Conservation (phyloP, 108 stramenopile species). For the Skeletonema potamos region DNA sequence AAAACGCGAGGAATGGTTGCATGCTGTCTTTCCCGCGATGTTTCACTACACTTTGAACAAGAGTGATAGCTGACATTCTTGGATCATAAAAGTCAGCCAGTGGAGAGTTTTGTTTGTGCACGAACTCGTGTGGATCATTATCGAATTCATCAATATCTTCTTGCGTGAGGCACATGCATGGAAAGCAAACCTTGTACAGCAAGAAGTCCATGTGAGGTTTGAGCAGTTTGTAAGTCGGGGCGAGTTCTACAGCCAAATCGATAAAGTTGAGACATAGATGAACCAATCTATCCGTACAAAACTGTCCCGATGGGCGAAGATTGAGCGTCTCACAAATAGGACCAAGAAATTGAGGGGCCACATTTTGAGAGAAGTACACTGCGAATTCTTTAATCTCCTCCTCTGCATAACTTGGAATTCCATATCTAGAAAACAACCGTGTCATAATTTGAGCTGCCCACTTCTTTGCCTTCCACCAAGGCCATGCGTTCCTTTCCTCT, state of each 20-base stretch:
- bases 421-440: conserved; percentile 93
- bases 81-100: conserved; percentile 96
- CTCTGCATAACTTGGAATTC: conserved; percentile 90
- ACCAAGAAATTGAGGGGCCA: conserved; percentile 84
- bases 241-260: conserved; percentile 87
- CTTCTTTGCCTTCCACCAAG: conserved; percentile 99
- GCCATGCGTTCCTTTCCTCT: conserved; percentile 92
- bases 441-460: conserved; percentile 95
- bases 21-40: conserved; percentile 92
- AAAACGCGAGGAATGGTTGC: conserved; percentile 74
- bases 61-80: conserved; percentile 89
- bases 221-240: conserved; percentile 93
- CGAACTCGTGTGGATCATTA: conserved; percentile 95
- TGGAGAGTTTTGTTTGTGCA: conserved; percentile 92
- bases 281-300: conserved; percentile 94
- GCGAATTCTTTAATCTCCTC: conserved; percentile 90
- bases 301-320: conserved; percentile 84
- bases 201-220: conserved; percentile 98
- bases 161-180: conserved; percentile 86
- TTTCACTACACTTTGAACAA: conserved; percentile 91
- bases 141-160: conserved; percentile 93
- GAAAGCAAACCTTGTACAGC: conserved; percentile 95
- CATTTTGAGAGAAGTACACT: conserved; percentile 80
- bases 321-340: conserved; percentile 91
- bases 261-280: conserved; percentile 94